Percentiles rank a stretch among this genome's conserved stretches.
Conservation (phyloP, 768 basidiomycete species). For the Lactarius evosmus region DNA sequence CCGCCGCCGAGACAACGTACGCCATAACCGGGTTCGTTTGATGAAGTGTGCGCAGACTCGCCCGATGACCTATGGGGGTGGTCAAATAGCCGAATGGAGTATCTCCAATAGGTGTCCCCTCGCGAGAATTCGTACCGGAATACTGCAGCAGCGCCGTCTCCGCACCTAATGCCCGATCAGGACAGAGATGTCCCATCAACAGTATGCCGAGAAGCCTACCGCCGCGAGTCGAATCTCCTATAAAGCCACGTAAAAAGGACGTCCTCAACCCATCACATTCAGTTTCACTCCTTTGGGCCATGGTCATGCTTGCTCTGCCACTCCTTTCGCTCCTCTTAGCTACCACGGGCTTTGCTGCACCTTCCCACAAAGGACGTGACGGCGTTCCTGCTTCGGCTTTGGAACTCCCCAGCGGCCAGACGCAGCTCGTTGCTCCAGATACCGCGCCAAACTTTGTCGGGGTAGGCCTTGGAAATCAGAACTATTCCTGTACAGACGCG, state of each 20-base stretch:
- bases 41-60: neutral
- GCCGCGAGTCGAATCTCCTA: neutral
- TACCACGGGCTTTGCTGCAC: neutral
- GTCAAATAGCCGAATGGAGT: neutral
- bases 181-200: neutral
- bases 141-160: neutral
- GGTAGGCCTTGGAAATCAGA: constrained; percentile 12
- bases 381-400: neutral
- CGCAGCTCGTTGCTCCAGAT: neutral
- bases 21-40: neutral
- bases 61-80: neutral
- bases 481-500: constrained; percentile 11
- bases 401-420: neutral
- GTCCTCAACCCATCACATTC: neutral
- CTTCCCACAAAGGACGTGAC: neutral
- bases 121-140: neutral
- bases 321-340: constrained; percentile 9
- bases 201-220: neutral
- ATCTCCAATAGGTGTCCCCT: neutral
- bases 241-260: neutral
- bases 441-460: neutral
- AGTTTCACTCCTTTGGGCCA: neutral
- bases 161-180: neutral
- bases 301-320: constrained; percentile 7
- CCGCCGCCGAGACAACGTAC: neutral